phyloP scores from a whole-genome alignment of 2,329 filamentous ascomycete species.

The Periconia macrospinosa region DNA sequence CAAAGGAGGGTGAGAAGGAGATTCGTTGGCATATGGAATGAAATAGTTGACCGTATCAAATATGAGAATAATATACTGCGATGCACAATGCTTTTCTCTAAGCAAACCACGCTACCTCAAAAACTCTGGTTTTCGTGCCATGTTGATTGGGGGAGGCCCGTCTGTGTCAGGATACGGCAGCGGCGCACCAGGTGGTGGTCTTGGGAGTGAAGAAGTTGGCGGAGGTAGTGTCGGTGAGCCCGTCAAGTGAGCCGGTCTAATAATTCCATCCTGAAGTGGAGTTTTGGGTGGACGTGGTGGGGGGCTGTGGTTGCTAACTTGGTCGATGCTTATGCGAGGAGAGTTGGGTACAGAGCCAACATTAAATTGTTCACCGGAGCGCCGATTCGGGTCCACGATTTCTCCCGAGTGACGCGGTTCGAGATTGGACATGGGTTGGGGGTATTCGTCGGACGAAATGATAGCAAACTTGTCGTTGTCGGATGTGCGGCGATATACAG shows the following conservation, averaged over 20 bases:
- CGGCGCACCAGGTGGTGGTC: constrained; percentile 39
- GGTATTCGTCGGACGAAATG: constrained; percentile 60
- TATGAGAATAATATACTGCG: background rate
- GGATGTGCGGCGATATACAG: constrained; percentile 24
- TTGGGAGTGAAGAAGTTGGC: constrained; percentile 22
- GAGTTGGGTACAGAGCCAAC: constrained; percentile 26
- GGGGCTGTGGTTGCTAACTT: constrained; percentile 20
- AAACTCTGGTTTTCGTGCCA: constrained; percentile 79
- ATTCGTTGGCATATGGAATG: background rate
- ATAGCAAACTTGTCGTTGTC: constrained; percentile 58
- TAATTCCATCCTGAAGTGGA: constrained; percentile 32
- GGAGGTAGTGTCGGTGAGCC: constrained; percentile 32
- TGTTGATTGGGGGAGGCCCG: constrained; percentile 79
- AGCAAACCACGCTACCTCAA: background rate
- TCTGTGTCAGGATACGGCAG: constrained; percentile 82
- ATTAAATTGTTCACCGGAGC: constrained; percentile 35
- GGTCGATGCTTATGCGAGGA: constrained; percentile 29
- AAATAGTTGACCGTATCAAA: background rate
- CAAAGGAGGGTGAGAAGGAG: background rate
- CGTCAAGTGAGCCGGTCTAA: constrained; percentile 14
- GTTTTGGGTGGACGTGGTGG: constrained; percentile 47
- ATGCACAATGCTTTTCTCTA: too few species aligned
- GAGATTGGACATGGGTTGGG: constrained; percentile 47
- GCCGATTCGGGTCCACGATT: constrained; percentile 59
- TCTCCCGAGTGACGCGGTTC: constrained; percentile 57